phyloP scores from a whole-genome alignment of 108 stramenopile genomes.

The Discostella pseudostelligera region DNA sequence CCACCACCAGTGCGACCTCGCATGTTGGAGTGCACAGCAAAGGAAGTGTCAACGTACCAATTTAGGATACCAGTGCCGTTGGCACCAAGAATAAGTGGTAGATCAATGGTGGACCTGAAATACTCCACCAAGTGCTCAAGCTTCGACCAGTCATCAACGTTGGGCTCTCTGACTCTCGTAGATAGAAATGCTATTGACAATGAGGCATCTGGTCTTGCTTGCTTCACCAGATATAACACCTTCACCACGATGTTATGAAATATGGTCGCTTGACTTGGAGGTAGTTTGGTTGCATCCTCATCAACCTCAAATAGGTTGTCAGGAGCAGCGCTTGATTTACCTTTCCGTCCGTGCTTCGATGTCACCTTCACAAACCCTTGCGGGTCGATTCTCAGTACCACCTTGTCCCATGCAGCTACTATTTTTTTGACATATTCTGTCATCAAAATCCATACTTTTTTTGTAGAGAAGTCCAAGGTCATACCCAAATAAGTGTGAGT shows the following conservation, averaged over 20 bases:
- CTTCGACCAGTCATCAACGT: too few species aligned
- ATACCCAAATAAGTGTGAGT: constrained; percentile 5
- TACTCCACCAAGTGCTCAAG: too few species aligned
- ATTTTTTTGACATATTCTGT: constrained; percentile 3
- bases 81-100: too few species aligned
- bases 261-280: neutral
- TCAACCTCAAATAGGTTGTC: neutral
- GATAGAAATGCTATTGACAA: too few species aligned
- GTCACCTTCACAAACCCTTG: neutral
- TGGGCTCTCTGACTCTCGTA: too few species aligned
- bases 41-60: too few species aligned
- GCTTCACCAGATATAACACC: too few species aligned
- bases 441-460: constrained; percentile 3
- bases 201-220: too few species aligned
- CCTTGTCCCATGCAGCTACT: neutral
- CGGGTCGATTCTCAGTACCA: neutral
- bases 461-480: neutral
- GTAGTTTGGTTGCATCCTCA: neutral
- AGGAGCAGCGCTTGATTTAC: neutral
- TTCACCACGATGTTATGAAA: neutral
- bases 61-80: too few species aligned
- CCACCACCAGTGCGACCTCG: too few species aligned
- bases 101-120: too few species aligned
- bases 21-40: too few species aligned
- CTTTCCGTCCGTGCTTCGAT: neutral